phyloP scores from a whole-genome alignment of 2,329 filamentous ascomycete genomes.

The Periglandula ipomoeae region DNA sequence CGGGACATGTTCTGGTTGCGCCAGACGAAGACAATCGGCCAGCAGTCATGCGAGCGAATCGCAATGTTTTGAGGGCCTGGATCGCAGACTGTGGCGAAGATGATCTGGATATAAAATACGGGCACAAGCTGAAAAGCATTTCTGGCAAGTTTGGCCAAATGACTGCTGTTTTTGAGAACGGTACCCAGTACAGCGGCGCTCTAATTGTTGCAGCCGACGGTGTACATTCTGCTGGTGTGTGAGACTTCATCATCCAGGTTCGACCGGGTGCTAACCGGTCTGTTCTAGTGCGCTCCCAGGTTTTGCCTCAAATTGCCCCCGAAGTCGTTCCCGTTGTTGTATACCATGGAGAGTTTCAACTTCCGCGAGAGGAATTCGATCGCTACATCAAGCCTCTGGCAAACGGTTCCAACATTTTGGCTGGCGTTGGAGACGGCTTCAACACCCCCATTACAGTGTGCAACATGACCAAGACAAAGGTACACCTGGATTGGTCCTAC shows the following conservation, averaged over 20 bases:
- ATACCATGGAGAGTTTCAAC: background rate
- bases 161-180: background rate
- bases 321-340: background rate
- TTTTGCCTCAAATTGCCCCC: background rate
- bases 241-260: too few relatives aligned
- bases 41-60: background rate
- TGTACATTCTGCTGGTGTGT: constrained; percentile 3
- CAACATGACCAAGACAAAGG: constrained; percentile 1
- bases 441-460: background rate
- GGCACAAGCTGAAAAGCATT: background rate
- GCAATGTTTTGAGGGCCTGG: background rate
- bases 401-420: constrained; percentile 1
- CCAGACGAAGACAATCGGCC: background rate
- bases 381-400: background rate
- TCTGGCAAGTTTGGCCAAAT: background rate
- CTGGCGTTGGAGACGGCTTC: background rate
- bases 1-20: background rate
- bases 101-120: background rate
- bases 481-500: background rate
- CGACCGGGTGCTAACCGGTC: background rate
- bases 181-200: background rate
- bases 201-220: background rate
- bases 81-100: constrained; percentile 1
- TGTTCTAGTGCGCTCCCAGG: background rate
- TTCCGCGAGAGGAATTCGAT: background rate